Base-by-base conservation (phyloP, 208 protist genomes). In the Leptomonas seymouri region DNA sequence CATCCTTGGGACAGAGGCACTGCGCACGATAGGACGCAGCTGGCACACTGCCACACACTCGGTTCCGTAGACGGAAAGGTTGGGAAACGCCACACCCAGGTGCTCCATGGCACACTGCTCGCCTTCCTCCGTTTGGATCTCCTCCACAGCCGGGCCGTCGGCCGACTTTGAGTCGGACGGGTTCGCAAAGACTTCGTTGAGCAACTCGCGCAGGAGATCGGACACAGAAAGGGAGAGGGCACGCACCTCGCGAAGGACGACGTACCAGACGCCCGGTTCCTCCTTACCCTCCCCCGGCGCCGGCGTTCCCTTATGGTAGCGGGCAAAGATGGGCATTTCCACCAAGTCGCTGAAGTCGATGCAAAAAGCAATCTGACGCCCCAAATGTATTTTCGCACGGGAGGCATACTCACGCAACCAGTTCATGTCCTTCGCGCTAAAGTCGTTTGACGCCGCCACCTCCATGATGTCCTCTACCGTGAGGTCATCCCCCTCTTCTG, bases 371-470 rank as follows among this genome's bases (percentile, higher is more conserved):
- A 91, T 65, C 71, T 84, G 66, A 11, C 65, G 30, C 1, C 76
- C 58, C 18, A 90, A 60, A 27, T 60, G 67, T 7, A 54, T 49
- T 12, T 44, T 48, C 49, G 78, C 65, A 28, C 67, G 61, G 15
- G 57, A 71, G 16, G 86, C 88, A 66, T 92, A 92, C 63, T 71
- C 66, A 25, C 87, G 84, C 46, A 93, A 59, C 83, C 86, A 93
- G 54, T 89, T 91, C 42, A 81, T 74, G 74, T 96, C 90, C 42
- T 73, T 84, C 0, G 72, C 78, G 36, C 64, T 77, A 44, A 90
- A 87, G 74, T 93, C 90, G 56, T 93, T 96, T 61, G 85, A 80
- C 31, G 78, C 78, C 27, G 85, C 86, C 80, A 92, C 89, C 65
- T 96, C 87, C 36, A 87, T 80, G 25, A 91, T 76, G 54, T 93